Evolutionary conservation across 2,329 filamentous ascomycete species (phyloP).

Genomic region (Ilyonectria robusta): DNA sequence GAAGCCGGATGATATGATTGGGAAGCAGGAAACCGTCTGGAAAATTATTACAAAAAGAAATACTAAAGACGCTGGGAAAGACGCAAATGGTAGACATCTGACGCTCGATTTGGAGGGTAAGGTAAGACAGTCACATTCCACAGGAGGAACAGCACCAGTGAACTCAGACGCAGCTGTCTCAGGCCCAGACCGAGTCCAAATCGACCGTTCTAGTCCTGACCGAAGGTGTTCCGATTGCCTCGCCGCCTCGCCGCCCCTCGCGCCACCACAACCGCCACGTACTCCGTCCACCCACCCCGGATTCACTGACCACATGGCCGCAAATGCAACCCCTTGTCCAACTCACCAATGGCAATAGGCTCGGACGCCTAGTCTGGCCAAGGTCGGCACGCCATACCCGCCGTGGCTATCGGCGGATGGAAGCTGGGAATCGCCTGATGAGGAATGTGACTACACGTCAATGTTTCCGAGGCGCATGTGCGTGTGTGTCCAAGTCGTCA

Average conservation of each 20-base stretch:
- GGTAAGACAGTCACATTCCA: background rate
- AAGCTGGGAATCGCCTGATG: slow-evolving; percentile 15
- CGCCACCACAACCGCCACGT: slow-evolving; percentile 15
- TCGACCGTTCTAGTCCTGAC: background rate
- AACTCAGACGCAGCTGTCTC: background rate
- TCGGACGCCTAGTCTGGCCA: slow-evolving; percentile 8
- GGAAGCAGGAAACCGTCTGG: background rate
- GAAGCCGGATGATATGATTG: background rate
- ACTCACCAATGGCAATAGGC: background rate
- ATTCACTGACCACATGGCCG: slow-evolving; percentile 2
- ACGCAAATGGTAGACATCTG: no score
- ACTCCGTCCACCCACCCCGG: background rate
- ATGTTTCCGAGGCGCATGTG: slow-evolving; percentile 2
- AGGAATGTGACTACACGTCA: slow-evolving; percentile 12
- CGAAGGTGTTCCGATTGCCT: background rate
- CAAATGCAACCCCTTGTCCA: slow-evolving; percentile 15
- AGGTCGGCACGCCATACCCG: slow-evolving; percentile 15
- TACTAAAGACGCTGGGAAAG: background rate
- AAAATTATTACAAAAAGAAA: background rate
- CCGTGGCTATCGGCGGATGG: slow-evolving; percentile 14
- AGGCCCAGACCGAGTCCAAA: background rate
- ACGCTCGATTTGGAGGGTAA: no score
- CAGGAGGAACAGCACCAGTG: background rate
- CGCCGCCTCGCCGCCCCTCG: background rate
- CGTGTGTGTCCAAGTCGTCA: background rate